Percentiles rank a stretch among this genome's conserved stretches.
Conservation (phyloP, 106 monocot genomes). For the Dendrobium officinale region DNA sequence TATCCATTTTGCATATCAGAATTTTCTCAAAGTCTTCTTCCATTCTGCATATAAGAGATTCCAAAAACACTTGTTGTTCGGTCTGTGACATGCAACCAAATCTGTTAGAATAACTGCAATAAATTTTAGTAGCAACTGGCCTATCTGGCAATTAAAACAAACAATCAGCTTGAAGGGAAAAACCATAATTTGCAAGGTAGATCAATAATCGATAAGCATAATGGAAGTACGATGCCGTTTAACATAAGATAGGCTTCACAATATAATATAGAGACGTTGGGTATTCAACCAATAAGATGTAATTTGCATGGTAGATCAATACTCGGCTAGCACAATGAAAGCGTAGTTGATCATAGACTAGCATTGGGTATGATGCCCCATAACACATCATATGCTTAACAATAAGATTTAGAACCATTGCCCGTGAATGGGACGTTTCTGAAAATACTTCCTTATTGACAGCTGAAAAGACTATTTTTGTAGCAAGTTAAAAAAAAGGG, state of each 20-base stretch:
- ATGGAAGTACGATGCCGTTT: not conserved
- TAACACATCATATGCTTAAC: too few relatives aligned
- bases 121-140: not conserved
- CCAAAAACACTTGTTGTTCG: constrained; percentile 73
- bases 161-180: not conserved
- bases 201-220: not conserved
- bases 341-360: too few relatives aligned
- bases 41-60: constrained; percentile 81
- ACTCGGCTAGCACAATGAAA: not conserved
- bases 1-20: constrained; percentile 71
- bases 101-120: not conserved
- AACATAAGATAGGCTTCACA: not conserved
- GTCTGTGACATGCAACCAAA: constrained; percentile 28
- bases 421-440: too few relatives aligned
- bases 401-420: too few relatives aligned
- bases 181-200: not conserved
- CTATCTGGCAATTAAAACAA: not conserved
- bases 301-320: not conserved
- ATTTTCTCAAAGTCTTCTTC: constrained; percentile 70
- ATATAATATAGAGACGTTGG: not conserved
- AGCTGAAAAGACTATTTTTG: too few relatives aligned
- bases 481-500: too few relatives aligned
- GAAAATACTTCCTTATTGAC: too few relatives aligned
- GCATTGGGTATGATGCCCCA: too few relatives aligned
- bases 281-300: too few relatives aligned